Conservation (phyloP, 441 rosid species). For the Arabidopsis hybrid region DNA sequence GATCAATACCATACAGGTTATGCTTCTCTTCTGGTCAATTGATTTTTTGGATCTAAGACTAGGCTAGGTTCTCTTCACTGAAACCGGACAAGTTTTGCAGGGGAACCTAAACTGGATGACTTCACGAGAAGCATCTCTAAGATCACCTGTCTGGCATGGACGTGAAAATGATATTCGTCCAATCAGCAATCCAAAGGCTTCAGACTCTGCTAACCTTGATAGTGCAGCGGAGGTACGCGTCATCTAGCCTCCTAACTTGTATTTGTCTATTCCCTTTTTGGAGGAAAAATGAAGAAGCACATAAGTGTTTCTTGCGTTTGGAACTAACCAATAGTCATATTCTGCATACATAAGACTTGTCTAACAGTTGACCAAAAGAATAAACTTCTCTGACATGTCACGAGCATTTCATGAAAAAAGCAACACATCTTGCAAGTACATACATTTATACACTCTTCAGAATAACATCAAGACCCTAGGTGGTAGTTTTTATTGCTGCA, state of each 20-base stretch:
- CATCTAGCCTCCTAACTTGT: constrained; percentile 32
- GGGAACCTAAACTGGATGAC: constrained; percentile 99
- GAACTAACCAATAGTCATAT: constrained; percentile 32
- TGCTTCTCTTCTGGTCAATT: constrained; percentile 29
- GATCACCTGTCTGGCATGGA: constrained; percentile 96
- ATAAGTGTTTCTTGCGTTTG: constrained; percentile 15
- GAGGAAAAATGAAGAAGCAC: constrained; percentile 8
- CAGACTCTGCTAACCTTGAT: constrained; percentile 99
- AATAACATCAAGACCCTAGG: constrained; percentile 1
- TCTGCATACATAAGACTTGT: constrained; percentile 11
- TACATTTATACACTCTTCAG: neutral
- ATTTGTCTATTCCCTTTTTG: constrained; percentile 20
- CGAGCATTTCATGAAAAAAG: constrained; percentile 7
- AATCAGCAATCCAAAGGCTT: constrained; percentile 92
- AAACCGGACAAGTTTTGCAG: constrained; percentile 53
- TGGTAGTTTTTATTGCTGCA: constrained; percentile 6
- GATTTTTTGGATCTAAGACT: constrained; percentile 34
- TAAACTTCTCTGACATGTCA: neutral
- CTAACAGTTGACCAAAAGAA: neutral
- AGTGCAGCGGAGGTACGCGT: constrained; percentile 92
- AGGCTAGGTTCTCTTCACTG: constrained; percentile 35
- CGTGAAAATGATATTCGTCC: constrained; percentile 99
- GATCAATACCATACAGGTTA: constrained; percentile 98
- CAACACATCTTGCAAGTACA: constrained; percentile 4
- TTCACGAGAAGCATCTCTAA: constrained; percentile 90